A percentile compares a stretch with the other conserved stretches of the same genome.
Conservation (phyloP, 1,284 basidiomycete species). For the Microbotryum violaceum region DNA sequence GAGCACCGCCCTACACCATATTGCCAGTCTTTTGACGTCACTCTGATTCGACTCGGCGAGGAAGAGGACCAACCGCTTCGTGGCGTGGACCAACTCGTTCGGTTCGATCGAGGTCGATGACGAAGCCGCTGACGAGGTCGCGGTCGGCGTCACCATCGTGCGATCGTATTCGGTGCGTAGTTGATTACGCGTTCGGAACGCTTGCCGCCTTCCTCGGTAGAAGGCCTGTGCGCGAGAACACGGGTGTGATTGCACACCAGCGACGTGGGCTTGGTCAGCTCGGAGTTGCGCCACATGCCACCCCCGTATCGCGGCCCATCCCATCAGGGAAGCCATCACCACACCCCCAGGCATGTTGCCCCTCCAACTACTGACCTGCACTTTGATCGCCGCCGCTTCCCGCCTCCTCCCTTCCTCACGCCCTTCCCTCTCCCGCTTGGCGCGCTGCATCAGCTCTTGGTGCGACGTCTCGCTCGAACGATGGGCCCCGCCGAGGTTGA, state of each 20-base stretch:
- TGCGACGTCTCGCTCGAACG: constrained; percentile 45
- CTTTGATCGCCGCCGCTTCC: constrained; percentile 52
- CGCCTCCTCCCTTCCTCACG: constrained; percentile 52
- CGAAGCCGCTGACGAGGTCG: neutral
- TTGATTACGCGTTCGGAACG: constrained; percentile 43
- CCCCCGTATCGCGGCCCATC: neutral
- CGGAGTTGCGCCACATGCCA: neutral
- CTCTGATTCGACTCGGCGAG: constrained; percentile 17
- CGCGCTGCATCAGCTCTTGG: constrained; percentile 55
- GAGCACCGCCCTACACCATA: constrained; percentile 50
- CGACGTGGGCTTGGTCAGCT: neutral
- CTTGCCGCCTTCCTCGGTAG: constrained; percentile 46
- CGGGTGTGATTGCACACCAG: neutral
- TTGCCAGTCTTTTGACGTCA: constrained; percentile 42
- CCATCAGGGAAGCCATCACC: neutral
- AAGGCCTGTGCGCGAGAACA: constrained; percentile 21
- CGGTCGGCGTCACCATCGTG: constrained; percentile 31
- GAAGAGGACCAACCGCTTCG: constrained; percentile 24
- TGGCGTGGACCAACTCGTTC: constrained; percentile 14
- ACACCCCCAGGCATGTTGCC: neutral
- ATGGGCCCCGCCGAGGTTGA: constrained; percentile 58
- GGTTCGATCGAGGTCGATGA: neutral
- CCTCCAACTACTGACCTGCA: constrained; percentile 59
- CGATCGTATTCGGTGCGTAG: constrained; percentile 48
- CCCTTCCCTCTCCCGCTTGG: constrained; percentile 52